Evolutionary conservation across 129 eudicot genomes (phyloP), one percentile per base, ranked within the genome.

Genomic region (Smallanthus sonchifolius): DNA sequence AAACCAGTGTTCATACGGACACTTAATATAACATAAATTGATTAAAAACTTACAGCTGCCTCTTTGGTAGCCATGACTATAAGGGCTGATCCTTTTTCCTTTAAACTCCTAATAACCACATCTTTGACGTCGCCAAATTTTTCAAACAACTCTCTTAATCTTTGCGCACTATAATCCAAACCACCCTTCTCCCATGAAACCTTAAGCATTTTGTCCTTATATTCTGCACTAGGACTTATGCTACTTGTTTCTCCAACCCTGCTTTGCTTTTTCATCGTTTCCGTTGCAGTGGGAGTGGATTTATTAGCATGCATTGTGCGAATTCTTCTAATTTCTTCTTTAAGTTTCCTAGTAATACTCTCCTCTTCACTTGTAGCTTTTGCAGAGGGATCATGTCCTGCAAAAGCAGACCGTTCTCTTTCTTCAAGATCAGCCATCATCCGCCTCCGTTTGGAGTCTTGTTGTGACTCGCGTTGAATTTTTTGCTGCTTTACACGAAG

Each of bases 371-470:
- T 77, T 67, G 67, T 82, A 76, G 87, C 86, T 71, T 68, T 80
- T 42, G 74, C 51, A 63, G 42, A 61, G 5, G 89, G 79, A 72
- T 82, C 90, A 40, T 69, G 77, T 44, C 67, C 67, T 61, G 67
- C 74, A 80, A 83, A 90, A 59, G 87, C 85, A n/a, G 77, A 69
- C 2, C 84, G 83, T 72, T 94, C 98, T 85, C 98, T 81, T 79
- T 82, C 85, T 52, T 91, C 96, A 42, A 94, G 87, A 73, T 88
- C 98, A 0, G 98, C 89, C 90, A 87, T 85, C 96, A 81, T 88
- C 60, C 84, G 84, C 70, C 86, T 76, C 15, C 92, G 88, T 80
- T 88, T 91, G 35, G 87, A 82, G 60, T 87, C 91, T 8, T 84
- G 89, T 71, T 81, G 86, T 36, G 81, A 74, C 67, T 80, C 87